Percentiles rank a stretch among this genome's conserved stretches.
Evolutionary conservation across 2,329 filamentous ascomycete species (phyloP).

Genomic region (Calonectria ilicicola): DNA sequence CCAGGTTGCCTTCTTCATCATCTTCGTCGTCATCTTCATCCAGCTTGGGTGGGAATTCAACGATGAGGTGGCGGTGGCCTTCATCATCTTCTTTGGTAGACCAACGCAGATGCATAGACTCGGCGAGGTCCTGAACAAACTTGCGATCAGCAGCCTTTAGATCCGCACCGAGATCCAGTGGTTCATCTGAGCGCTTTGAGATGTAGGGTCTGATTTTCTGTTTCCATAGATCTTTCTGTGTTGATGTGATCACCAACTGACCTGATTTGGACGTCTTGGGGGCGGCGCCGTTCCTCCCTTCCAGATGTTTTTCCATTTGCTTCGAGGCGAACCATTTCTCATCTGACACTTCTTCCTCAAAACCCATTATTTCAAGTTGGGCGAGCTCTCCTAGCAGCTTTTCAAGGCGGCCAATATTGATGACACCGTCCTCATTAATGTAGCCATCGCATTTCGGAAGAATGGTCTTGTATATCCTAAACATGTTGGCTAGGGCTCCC

Average conservation of each 20-base stretch:
- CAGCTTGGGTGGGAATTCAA: slow-evolving; percentile 60
- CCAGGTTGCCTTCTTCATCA: slow-evolving; percentile 84
- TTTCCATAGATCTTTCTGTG: slow-evolving; percentile 86
- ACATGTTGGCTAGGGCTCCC: slow-evolving; percentile 96
- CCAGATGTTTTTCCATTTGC: slow-evolving; percentile 73
- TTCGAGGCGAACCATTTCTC: slow-evolving; percentile 94
- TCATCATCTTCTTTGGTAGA: slow-evolving; percentile 68
- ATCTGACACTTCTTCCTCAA: slow-evolving; percentile 90
- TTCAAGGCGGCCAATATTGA: slow-evolving; percentile 85
- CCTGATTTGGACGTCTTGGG: slow-evolving; percentile 65
- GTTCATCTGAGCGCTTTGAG: slow-evolving; percentile 71
- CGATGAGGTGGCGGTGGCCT: slow-evolving; percentile 63
- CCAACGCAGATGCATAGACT: slow-evolving; percentile 69
- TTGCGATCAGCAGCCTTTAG: slow-evolving; percentile 89
- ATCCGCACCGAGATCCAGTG: slow-evolving; percentile 79
- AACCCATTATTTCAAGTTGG: slow-evolving; percentile 91
- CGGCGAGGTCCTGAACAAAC: slow-evolving; percentile 90
- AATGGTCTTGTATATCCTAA: slow-evolving; percentile 92
- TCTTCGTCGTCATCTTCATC: slow-evolving; percentile 58
- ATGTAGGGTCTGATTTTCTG: slow-evolving; percentile 86
- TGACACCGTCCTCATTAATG: slow-evolving; percentile 94
- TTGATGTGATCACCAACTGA: slow-evolving; percentile 79
- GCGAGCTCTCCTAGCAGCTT: slow-evolving; percentile 85
- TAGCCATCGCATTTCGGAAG: slow-evolving; percentile 91
- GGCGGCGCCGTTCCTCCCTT: slow-evolving; percentile 68